phyloP scores from a whole-genome alignment of 2,329 filamentous ascomycete genomes.

The Xylaria sp. region DNA sequence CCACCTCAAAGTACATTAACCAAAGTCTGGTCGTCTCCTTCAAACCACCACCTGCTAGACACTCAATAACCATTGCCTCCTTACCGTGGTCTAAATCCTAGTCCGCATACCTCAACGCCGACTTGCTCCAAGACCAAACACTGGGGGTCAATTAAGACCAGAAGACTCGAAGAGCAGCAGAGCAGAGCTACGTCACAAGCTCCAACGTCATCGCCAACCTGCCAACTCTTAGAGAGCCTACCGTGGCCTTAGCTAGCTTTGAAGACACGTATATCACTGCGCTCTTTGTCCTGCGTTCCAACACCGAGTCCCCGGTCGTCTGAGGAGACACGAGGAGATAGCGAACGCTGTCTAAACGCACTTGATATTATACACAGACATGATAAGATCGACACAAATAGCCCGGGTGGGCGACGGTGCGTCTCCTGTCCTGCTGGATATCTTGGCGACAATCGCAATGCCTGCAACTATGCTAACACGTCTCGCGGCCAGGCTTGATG shows the following conservation, averaged over 20 bases:
- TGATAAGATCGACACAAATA: slow-evolving; percentile 96
- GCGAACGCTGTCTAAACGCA: slow-evolving; percentile 3
- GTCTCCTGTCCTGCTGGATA: slow-evolving; percentile 29
- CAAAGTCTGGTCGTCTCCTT: slow-evolving; percentile 7
- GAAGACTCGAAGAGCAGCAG: background rate
- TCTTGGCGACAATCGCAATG: slow-evolving; percentile 34
- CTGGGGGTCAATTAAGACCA: background rate
- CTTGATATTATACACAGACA: slow-evolving; percentile 51
- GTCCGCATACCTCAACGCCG: background rate
- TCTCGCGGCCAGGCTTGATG: slow-evolving; percentile 78
- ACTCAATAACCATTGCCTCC: background rate
- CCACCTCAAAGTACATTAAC: slow-evolving; percentile 16
- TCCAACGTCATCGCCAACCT: slow-evolving; percentile 13
- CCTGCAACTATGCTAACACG: slow-evolving; percentile 34
- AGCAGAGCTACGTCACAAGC: slow-evolving; percentile 11
- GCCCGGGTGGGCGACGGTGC: slow-evolving; percentile 84
- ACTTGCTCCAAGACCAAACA: background rate
- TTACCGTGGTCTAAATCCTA: background rate
- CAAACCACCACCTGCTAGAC: slow-evolving; percentile 6
- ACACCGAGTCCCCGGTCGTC: slow-evolving; percentile 9
- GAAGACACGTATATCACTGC: slow-evolving; percentile 41
- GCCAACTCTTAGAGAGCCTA: slow-evolving; percentile 14
- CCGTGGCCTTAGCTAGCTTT: slow-evolving; percentile 31
- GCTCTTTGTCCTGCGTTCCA: slow-evolving; percentile 22
- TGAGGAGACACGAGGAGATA: background rate